phyloP scores from a whole-genome alignment of 2,329 filamentous ascomycete species.

The Arthrobotrys iridis region DNA sequence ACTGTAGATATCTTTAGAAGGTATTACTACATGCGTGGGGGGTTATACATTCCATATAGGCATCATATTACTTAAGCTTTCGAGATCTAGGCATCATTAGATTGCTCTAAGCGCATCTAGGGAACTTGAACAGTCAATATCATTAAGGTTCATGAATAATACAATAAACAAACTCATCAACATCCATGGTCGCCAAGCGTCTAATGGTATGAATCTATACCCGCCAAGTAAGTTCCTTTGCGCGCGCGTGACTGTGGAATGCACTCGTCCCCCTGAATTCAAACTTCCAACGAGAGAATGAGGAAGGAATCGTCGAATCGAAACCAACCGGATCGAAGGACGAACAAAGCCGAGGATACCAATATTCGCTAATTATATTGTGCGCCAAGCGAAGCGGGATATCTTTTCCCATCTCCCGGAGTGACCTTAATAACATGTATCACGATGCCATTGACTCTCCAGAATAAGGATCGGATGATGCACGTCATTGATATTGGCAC shows the following conservation, averaged over 20 bases:
- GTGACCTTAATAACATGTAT: slow-evolving; percentile 21
- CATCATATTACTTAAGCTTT: slow-evolving; percentile 3
- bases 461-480: slow-evolving; percentile 39
- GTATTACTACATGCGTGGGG: background rate
- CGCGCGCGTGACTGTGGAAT: slow-evolving; percentile 36
- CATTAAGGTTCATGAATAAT: background rate
- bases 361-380: slow-evolving; percentile 26
- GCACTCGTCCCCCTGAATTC: slow-evolving; percentile 5
- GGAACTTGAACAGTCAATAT: slow-evolving; percentile 6
- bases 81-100: slow-evolving; percentile 2
- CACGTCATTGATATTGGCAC: slow-evolving; percentile 16
- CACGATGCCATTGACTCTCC: slow-evolving; percentile 15
- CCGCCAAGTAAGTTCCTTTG: slow-evolving; percentile 38
- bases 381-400: slow-evolving; percentile 41
- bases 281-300: slow-evolving; percentile 35
- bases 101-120: slow-evolving; percentile 20
- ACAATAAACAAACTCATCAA: slow-evolving; percentile 1
- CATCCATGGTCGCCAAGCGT: slow-evolving; percentile 32
- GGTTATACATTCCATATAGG: background rate
- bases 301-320: slow-evolving; percentile 8
- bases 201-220: slow-evolving; percentile 10
- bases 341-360: slow-evolving; percentile 17
- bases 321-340: slow-evolving; percentile 35
- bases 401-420: slow-evolving; percentile 1
- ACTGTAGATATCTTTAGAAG: background rate